A percentile compares a stretch with the other conserved stretches of the same genome.
phyloP scores from a whole-genome alignment of 495 filamentous ascomycete genomes.

The Daldinia caldariorum region DNA sequence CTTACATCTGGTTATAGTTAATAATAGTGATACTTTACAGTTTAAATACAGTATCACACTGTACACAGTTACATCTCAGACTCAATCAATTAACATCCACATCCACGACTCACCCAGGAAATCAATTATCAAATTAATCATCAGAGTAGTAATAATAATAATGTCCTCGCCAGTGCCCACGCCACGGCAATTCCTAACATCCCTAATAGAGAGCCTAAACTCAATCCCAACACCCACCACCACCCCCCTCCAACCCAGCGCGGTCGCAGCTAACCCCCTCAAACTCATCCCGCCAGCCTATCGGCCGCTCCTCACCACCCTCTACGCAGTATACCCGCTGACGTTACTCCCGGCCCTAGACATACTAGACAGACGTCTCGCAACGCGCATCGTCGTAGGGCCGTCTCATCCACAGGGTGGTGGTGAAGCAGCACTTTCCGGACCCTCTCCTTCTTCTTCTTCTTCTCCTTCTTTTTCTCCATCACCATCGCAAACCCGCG shows the following conservation, averaged over 20 bases:
- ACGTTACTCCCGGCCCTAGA: constrained; percentile 79
- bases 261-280: constrained; percentile 50
- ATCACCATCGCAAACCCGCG: background rate
- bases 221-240: constrained; percentile 46
- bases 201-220: constrained; percentile 56
- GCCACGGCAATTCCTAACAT: constrained; percentile 56
- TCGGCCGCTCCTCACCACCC: constrained; percentile 63
- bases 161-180: constrained; percentile 48
- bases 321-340: constrained; percentile 71
- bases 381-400: constrained; percentile 54
- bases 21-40: constrained; percentile 1
- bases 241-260: background rate
- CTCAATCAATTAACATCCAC: background rate
- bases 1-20: too few relatives aligned
- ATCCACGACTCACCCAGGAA: background rate
- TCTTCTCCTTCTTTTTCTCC: background rate
- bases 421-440: constrained; percentile 16
- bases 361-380: constrained; percentile 77
- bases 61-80: constrained; percentile 4
- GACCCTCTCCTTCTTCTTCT: too few relatives aligned
- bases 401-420: background rate
- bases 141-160: background rate
- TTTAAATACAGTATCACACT: constrained; percentile 24
- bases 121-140: background rate
- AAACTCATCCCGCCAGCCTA: constrained; percentile 49